Percentiles rank a stretch among this genome's conserved stretches.
These are phyloP conservation scores for Neodidymelliopsis sp. DNA, from an alignment of 2,329 filamentous ascomycete genomes.

Conservation along the genomic window DNA sequence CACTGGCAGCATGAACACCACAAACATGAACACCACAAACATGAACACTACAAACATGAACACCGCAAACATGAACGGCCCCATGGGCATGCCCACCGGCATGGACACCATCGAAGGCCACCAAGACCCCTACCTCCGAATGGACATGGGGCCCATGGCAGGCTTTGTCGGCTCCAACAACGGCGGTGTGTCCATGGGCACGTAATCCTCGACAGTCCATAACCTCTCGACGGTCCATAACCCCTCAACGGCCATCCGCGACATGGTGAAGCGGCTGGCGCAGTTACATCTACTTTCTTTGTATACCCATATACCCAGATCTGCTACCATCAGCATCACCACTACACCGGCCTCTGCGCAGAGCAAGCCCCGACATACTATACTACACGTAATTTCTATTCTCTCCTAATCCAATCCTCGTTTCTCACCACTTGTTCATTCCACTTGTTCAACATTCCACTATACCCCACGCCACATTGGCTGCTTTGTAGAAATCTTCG, in stretches of 20 bases:
- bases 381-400: constrained; percentile 8
- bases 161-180: constrained; percentile 39
- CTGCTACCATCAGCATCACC: background rate
- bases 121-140: constrained; percentile 42
- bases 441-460: too few relatives aligned
- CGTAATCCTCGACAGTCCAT: constrained; percentile 3
- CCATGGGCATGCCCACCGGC: constrained; percentile 34
- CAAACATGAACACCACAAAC: too few relatives aligned
- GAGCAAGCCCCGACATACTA: background rate
- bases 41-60: too few relatives aligned
- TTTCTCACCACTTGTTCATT: too few relatives aligned
- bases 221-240: too few relatives aligned
- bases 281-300: constrained; percentile 10
- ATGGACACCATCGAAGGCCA: constrained; percentile 46
- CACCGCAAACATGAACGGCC: constrained; percentile 19
- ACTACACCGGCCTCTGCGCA: background rate
- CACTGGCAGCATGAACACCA: constrained; percentile 22
- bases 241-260: constrained; percentile 1
- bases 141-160: constrained; percentile 43
- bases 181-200: constrained; percentile 29
- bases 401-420: background rate
- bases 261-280: constrained; percentile 15
- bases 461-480: constrained; percentile 12
- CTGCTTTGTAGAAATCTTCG: constrained; percentile 7
- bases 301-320: constrained; percentile 29